phyloP scores from a whole-genome alignment of 345 rosid genomes.

The Sonneratia alba region DNA sequence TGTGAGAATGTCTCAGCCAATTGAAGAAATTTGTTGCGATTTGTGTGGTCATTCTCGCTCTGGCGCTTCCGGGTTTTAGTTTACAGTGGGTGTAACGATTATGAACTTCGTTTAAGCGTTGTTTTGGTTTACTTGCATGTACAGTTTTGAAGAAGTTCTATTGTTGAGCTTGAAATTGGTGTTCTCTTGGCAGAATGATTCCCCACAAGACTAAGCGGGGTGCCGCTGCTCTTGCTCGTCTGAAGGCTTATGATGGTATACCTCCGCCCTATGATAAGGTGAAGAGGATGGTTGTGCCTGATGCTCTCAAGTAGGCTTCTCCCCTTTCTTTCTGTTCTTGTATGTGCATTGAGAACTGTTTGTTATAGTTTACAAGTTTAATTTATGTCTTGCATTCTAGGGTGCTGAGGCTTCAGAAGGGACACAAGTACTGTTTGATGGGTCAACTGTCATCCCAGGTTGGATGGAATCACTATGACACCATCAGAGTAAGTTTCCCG shows the following conservation, averaged over 20 bases:
- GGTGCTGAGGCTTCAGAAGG: conserved; percentile 87
- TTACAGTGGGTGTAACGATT: not conserved
- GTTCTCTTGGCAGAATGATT: conserved; percentile 40
- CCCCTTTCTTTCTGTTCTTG: not conserved
- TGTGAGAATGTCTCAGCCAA: not conserved
- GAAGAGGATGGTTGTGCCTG: conserved; percentile 88
- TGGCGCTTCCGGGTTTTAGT: not conserved
- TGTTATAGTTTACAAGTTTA: not conserved
- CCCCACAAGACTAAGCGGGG: conserved; percentile 91
- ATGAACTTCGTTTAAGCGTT: not conserved
- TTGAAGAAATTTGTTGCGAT: not conserved
- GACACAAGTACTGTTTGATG: conserved; percentile 69
- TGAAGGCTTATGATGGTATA: conserved; percentile 72
- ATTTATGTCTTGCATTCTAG: conserved; percentile 12
- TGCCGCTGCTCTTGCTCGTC: conserved; percentile 63
- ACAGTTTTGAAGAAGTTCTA: not conserved
- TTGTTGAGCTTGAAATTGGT: not conserved
- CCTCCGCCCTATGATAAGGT: conserved; percentile 76
- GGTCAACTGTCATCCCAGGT: conserved; percentile 66
- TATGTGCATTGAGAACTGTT: not conserved
- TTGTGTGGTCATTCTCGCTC: not conserved
- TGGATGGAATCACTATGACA: conserved; percentile 82
- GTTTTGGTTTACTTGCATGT: not conserved
- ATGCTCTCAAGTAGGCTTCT: conserved; percentile 62
- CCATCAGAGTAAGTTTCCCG: conserved; percentile 44